A percentile compares a stretch with the other conserved stretches of the same genome.
phyloP scores from a whole-genome alignment of 2,329 filamentous ascomycete genomes.

The Cladosporium sp. region DNA sequence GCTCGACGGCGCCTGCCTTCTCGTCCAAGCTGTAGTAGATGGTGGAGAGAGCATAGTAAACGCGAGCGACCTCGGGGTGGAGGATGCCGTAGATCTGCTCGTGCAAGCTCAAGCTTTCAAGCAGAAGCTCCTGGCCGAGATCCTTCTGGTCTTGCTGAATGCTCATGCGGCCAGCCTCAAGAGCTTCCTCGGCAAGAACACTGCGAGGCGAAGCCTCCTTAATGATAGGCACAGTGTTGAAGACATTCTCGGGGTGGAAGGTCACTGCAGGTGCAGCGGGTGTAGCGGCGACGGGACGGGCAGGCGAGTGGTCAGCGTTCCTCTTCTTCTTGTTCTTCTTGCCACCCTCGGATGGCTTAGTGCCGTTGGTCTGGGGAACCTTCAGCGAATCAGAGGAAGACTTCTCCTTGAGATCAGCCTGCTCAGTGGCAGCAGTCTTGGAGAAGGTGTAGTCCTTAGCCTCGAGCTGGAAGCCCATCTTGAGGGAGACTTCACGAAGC shows the following conservation, averaged over 20 bases:
- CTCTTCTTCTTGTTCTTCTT: slow-evolving; percentile 59
- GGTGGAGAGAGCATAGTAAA: slow-evolving; percentile 93
- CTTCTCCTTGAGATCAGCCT: slow-evolving; percentile 23
- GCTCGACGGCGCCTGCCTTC: slow-evolving; percentile 90
- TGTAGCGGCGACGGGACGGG: slow-evolving; percentile 38
- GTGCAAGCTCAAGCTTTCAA: slow-evolving; percentile 93
- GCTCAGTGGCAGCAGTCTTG: slow-evolving; percentile 30
- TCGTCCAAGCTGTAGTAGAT: slow-evolving; percentile 97
- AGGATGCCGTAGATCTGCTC: slow-evolving; percentile 98
- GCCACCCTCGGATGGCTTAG: slow-evolving; percentile 27
- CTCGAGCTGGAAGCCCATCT: slow-evolving; percentile 83
- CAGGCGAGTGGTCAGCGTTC: slow-evolving; percentile 45
- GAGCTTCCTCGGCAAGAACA: slow-evolving; percentile 85
- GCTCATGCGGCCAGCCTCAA: slow-evolving; percentile 95
- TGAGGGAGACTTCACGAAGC: slow-evolving; percentile 81
- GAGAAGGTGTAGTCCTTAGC: slow-evolving; percentile 72
- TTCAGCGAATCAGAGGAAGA: slow-evolving; percentile 27
- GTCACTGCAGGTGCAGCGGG: slow-evolving; percentile 51
- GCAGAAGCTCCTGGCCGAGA: slow-evolving; percentile 86
- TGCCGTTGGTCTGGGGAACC: slow-evolving; percentile 33
- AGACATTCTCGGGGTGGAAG: slow-evolving; percentile 78
- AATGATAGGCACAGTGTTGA: slow-evolving; percentile 89
- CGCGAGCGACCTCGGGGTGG: slow-evolving; percentile 90
- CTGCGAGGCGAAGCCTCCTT: slow-evolving; percentile 93
- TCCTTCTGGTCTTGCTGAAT: slow-evolving; percentile 92